phyloP scores from a whole-genome alignment of 1,139 yeast genomes.

The Zygosaccharomyces sapae region DNA sequence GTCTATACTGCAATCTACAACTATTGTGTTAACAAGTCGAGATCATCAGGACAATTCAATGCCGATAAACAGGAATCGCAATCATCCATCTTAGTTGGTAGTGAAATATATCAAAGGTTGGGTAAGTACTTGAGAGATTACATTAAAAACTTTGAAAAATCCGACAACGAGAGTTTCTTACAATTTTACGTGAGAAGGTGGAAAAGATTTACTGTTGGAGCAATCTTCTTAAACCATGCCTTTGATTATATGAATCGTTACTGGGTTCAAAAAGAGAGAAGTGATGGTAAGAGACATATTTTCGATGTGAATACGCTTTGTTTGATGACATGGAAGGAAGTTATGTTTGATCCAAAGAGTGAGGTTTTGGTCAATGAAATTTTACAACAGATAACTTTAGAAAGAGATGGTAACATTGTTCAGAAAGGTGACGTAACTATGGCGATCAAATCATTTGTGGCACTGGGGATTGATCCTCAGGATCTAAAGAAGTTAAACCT shows the following conservation, averaged over 20 bases:
- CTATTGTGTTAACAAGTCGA: constrained; percentile 82
- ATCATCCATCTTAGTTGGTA: constrained; percentile 59
- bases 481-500: constrained; percentile 83
- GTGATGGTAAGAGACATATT: constrained; percentile 88
- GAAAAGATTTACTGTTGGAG: constrained; percentile 88
- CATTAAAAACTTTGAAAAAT: constrained; percentile 46
- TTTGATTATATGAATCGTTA: constrained; percentile 94
- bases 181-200: constrained; percentile 84
- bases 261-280: constrained; percentile 96
- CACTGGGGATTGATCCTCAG: constrained; percentile 69
- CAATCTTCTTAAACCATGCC: constrained; percentile 86
- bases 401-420: constrained; percentile 75
- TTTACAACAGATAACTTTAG: constrained; percentile 67
- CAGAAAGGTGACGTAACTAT: constrained; percentile 63
- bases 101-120: constrained; percentile 75
- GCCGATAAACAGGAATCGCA: constrained; percentile 35
- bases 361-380: constrained; percentile 63
- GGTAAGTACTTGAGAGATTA: constrained; percentile 62
- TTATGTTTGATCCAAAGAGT: constrained; percentile 67
- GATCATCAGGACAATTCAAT: constrained; percentile 43
- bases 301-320: constrained; percentile 89
- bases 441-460: constrained; percentile 83
- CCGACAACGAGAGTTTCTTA: constrained; percentile 63
- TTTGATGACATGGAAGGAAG: constrained; percentile 80
- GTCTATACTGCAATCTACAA: constrained; percentile 84